Conservation (phyloP, 305 asterid species). For the Coffea humblotiana region DNA sequence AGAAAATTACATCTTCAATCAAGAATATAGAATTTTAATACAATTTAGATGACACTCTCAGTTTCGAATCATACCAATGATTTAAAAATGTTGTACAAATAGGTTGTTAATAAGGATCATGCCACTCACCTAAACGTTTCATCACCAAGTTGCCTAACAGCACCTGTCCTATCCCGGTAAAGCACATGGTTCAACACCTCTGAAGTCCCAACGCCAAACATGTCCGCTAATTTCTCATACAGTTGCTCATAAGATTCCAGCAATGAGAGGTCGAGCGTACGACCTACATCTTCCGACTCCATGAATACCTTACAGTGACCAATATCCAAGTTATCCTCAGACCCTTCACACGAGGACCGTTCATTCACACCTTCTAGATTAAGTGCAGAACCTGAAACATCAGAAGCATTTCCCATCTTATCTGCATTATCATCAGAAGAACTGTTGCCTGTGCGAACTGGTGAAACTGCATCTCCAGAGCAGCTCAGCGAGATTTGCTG, state of each 20-base stretch:
- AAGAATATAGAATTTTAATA: no score
- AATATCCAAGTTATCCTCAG: constrained; percentile 42
- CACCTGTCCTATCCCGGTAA: constrained; percentile 56
- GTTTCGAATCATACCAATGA: not conserved
- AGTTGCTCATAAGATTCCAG: constrained; percentile 65
- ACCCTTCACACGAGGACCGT: constrained; percentile 41
- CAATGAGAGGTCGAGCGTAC: constrained; percentile 64
- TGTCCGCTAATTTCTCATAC: constrained; percentile 46
- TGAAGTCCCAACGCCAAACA: constrained; percentile 54
- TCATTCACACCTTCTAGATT: constrained; percentile 38
- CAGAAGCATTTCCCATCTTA: constrained; percentile 47
- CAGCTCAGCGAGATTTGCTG: constrained; percentile 54
- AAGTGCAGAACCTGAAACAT: constrained; percentile 47
- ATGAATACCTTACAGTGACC: constrained; percentile 80
- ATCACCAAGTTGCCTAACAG: constrained; percentile 57
- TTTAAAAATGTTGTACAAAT: not conserved
- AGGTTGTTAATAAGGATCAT: not conserved
- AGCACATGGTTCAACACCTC: constrained; percentile 48
- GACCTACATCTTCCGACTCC: constrained; percentile 79
- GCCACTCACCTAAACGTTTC: constrained; percentile 64
- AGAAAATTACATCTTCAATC: not conserved
- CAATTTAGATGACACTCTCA: not conserved
- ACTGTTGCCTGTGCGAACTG: constrained; percentile 41
- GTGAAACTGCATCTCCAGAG: constrained; percentile 51
- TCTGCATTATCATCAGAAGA: constrained; percentile 56